phyloP scores from a whole-genome alignment of 129 eudicot species.

The Tagetes erecta region DNA sequence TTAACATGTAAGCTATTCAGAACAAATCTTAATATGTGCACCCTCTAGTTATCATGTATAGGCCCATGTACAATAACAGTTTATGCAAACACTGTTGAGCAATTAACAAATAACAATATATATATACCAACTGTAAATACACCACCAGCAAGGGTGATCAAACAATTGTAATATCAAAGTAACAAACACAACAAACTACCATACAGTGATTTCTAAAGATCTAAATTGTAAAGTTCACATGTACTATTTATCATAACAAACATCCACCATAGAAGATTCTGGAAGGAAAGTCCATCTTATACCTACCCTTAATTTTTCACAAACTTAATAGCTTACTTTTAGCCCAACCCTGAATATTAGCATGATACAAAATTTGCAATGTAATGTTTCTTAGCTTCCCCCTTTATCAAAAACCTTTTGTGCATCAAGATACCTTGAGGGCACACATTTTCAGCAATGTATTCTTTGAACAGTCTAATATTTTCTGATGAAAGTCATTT shows the following conservation, averaged over 20 bases:
- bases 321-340: not conserved
- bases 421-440: not conserved
- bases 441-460: too few relatives aligned
- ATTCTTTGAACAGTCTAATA: too few relatives aligned
- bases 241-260: not conserved
- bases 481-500: not conserved
- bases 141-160: not conserved
- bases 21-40: not conserved
- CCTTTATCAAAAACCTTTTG: not conserved
- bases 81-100: too few relatives aligned
- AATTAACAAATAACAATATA: not conserved
- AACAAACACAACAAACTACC: constrained; percentile 2
- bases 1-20: too few relatives aligned
- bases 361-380: not conserved
- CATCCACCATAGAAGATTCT: not conserved
- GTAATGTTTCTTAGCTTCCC: not conserved
- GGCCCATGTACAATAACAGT: too few relatives aligned
- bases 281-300: not conserved
- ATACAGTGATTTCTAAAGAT: not conserved
- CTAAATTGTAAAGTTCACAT: not conserved
- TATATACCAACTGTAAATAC: not conserved
- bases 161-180: not conserved
- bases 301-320: not conserved
- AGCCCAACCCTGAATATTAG: not conserved
- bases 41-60: too few relatives aligned